These are phyloP conservation scores for Colletotrichum eleusines DNA, from an alignment of 2,329 filamentous ascomycete species.

Conservation along the genomic window DNA sequence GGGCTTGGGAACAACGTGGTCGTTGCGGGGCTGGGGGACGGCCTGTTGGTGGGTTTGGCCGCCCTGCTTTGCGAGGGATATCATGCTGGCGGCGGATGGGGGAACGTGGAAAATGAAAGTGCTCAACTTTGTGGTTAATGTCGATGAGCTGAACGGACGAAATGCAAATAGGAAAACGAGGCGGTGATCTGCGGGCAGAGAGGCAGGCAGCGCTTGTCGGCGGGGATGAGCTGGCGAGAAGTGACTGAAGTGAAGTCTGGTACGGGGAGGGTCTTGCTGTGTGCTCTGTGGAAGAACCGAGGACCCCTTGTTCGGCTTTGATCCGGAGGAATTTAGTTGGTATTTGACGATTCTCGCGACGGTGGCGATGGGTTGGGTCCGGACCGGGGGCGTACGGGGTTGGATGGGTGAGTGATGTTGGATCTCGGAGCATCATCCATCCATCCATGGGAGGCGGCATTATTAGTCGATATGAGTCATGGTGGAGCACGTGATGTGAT, in stretches of 20 bases:
- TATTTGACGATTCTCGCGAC: slow-evolving; percentile 24
- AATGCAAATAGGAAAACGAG: slow-evolving; percentile 16
- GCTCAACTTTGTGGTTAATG: slow-evolving; percentile 30
- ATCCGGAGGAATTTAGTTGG: background rate
- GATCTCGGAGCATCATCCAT: slow-evolving; percentile 16
- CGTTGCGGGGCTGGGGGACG: slow-evolving; percentile 56
- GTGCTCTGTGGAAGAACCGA: slow-evolving; percentile 13
- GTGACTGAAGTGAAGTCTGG: no score
- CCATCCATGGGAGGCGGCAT: background rate
- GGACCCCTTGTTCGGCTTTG: background rate
- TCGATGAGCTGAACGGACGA: slow-evolving; percentile 41
- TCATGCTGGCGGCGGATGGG: slow-evolving; percentile 49
- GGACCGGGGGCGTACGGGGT: slow-evolving; percentile 20
- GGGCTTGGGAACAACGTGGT: slow-evolving; percentile 72
- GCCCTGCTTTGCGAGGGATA: slow-evolving; percentile 51
- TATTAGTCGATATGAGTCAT: slow-evolving; percentile 38
- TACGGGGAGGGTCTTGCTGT: no score
- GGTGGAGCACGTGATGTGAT: slow-evolving; percentile 1
- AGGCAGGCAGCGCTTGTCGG: slow-evolving; percentile 22
- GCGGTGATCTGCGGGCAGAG: slow-evolving; percentile 23
- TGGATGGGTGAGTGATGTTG: slow-evolving; percentile 9
- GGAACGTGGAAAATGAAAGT: slow-evolving; percentile 11
- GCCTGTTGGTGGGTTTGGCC: slow-evolving; percentile 58
- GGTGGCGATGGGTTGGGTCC: slow-evolving; percentile 16
- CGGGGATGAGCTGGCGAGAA: slow-evolving; percentile 16